Conservation (phyloP, 768 basidiomycete genomes). For the Podaxis carcinomalis region DNA sequence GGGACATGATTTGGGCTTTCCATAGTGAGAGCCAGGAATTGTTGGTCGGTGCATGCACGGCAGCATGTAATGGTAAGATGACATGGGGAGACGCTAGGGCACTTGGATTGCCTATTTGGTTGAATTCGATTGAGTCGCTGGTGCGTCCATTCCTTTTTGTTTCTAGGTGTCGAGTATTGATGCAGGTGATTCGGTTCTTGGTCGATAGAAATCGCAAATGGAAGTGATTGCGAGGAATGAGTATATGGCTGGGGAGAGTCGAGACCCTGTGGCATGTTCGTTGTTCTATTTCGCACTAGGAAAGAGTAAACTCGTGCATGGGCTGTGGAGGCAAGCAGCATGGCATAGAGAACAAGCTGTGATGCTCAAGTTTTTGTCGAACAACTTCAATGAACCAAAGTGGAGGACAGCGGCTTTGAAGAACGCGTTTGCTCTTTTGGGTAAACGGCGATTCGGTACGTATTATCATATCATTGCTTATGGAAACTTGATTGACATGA, state of each 20-base stretch:
- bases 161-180: not conserved
- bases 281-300: conserved; percentile 94
- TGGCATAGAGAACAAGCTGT: conserved; percentile 87
- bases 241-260: conserved; percentile 81
- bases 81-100: conserved; percentile 85
- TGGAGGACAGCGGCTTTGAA: conserved; percentile 95
- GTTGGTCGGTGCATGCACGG: conserved; percentile 62
- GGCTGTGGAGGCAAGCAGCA: conserved; percentile 91
- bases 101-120: conserved; percentile 85
- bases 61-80: conserved; percentile 82
- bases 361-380: conserved; percentile 90
- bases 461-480: conserved; percentile 1
- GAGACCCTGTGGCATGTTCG: conserved; percentile 87
- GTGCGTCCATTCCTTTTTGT: conserved; percentile 39
- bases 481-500: not conserved
- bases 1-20: conserved; percentile 97
- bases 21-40: conserved; percentile 93
- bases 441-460: conserved; percentile 90
- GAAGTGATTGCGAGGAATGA: conserved; percentile 90
- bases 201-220: conserved; percentile 65
- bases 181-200: not conserved
- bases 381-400: conserved; percentile 78
- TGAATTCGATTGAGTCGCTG: conserved; percentile 72
- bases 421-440: conserved; percentile 89
- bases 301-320: conserved; percentile 88